Base-by-base conservation (phyloP, 2,329 filamentous ascomycete species). In the Colletotrichum eremochloae region DNA sequence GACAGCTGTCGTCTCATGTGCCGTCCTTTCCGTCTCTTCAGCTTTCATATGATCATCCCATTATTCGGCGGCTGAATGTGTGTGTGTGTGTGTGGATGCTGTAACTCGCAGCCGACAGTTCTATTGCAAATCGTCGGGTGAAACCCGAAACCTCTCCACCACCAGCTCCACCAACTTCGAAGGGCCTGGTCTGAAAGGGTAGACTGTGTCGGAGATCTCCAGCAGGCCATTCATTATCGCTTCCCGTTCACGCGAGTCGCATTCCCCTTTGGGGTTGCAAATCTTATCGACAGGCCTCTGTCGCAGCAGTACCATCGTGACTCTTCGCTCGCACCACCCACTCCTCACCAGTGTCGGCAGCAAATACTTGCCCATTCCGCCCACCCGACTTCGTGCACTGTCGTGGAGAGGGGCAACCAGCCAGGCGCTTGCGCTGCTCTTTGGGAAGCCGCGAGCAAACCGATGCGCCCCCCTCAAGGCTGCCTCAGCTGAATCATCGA, bases 111-210 rank as follows among this genome's bases (percentile, higher is more conserved):
- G 60, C 53, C 60, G 55, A 46, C 58, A 48, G 8, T 24, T 48
- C n/a, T 46, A 69, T 33, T 57, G 66, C 65, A 63, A 69, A 50
- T 72, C 48, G 60, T 72, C 66, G 60, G 69, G 65, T 69, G 69
- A 64, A 72, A 64, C 48, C 66, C 66, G 66, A 72, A 52, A 18
- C 9, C 48, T 24, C 44, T 24, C 69, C 69, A 69, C 60, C 40
- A 9, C 7, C 40, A 48, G 29, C 31, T n/a, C 60, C 60, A 56
- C 53, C 24, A 53, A 33, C 57, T 52, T 57, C 42, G 24, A 63
- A 20, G 57, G 40, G 38, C 64, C 68, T 71, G 52, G 63, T n/a
- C 69, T 33, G 53, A 60, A 29, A 55, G 60, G 55, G n/a, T 2
- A 24, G 52, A 69, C 56, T 67, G 58, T 29, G 65, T n/a, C 38